Percentiles rank a stretch among this genome's conserved stretches.
phyloP scores from a whole-genome alignment of 441 rosid species.

The Gossypium gossypioides region DNA sequence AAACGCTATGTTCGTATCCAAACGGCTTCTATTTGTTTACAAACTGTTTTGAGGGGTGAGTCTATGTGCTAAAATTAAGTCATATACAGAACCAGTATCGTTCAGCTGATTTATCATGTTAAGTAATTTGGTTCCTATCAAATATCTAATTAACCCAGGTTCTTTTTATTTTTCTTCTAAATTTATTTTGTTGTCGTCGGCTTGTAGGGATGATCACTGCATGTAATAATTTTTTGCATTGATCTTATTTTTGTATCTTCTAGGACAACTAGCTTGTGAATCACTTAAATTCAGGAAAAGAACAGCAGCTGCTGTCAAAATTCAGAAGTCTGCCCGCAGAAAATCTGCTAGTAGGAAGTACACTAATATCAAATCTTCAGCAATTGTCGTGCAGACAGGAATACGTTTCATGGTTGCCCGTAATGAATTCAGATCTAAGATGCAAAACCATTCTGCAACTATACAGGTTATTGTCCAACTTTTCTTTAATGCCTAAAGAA shows the following conservation, averaged over 20 bases:
- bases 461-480: conserved; percentile 48
- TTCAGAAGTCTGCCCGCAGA: conserved; percentile 71
- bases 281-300: conserved; percentile 33
- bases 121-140: conserved; percentile 9
- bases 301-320: conserved; percentile 60
- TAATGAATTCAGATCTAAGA: conserved; percentile 30
- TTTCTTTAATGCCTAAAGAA: conserved; percentile 1
- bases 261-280: conserved; percentile 48
- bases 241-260: conserved; percentile 18
- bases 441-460: conserved; percentile 37
- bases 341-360: conserved; percentile 45
- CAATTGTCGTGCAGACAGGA: conserved; percentile 59
- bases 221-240: conserved; percentile 8
- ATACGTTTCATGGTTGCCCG: conserved; percentile 52
- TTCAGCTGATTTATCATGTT: conserved; percentile 1
- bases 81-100: conserved; percentile 1
- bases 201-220: conserved; percentile 6
- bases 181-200: background rate
- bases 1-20: conserved; percentile 37
- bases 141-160: background rate
- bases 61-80: background rate
- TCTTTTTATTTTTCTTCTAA: background rate
- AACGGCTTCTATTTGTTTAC: conserved; percentile 50
- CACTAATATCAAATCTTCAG: conserved; percentile 35
- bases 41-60: conserved; percentile 82